Conservation (phyloP, 441 rosid species). For the Euphorbia schlechtendalii region DNA sequence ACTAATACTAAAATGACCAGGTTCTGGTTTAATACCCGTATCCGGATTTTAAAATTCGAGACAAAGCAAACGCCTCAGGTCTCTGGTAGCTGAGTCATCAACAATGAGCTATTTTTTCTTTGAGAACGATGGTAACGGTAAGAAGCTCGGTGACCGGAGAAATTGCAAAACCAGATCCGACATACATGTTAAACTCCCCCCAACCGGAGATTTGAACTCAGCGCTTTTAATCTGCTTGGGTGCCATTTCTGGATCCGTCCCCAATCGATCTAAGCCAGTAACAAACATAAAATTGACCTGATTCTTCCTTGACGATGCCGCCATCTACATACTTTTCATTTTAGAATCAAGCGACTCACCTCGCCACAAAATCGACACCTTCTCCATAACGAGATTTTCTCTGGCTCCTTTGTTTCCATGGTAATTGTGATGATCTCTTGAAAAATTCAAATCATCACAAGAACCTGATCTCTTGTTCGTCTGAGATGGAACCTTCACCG, state of each 20-base stretch:
- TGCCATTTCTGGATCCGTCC: slow-evolving; percentile 27
- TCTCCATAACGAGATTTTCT: slow-evolving; percentile 26
- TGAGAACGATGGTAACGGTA: slow-evolving; percentile 78
- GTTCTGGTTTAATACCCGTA: not conserved
- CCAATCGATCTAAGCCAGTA: slow-evolving; percentile 23
- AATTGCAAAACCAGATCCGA: slow-evolving; percentile 66
- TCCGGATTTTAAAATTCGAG: slow-evolving; percentile 37
- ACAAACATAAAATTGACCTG: slow-evolving; percentile 11
- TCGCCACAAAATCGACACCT: slow-evolving; percentile 51
- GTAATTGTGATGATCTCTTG: slow-evolving; percentile 3
- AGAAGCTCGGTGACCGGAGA: slow-evolving; percentile 88
- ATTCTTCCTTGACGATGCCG: slow-evolving; percentile 4
- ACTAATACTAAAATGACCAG: not conserved
- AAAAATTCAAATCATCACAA: slow-evolving; percentile 17
- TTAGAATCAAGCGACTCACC: slow-evolving; percentile 60
- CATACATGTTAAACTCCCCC: slow-evolving; percentile 42
- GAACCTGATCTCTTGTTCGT: slow-evolving; percentile 25
- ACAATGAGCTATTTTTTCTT: slow-evolving; percentile 41
- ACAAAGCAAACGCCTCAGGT: slow-evolving; percentile 77
- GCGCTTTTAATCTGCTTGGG: slow-evolving; percentile 22
- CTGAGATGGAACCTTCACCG: too few relatives aligned
- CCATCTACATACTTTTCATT: slow-evolving; percentile 23
- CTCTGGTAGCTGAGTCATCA: slow-evolving; percentile 76
- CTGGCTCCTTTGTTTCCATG: not conserved
- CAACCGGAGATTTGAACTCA: slow-evolving; percentile 25